A percentile compares a stretch with the other conserved stretches of the same genome.
Evolutionary conservation across 441 rosid species (phyloP).

Genomic region (Mallotus repandus): DNA sequence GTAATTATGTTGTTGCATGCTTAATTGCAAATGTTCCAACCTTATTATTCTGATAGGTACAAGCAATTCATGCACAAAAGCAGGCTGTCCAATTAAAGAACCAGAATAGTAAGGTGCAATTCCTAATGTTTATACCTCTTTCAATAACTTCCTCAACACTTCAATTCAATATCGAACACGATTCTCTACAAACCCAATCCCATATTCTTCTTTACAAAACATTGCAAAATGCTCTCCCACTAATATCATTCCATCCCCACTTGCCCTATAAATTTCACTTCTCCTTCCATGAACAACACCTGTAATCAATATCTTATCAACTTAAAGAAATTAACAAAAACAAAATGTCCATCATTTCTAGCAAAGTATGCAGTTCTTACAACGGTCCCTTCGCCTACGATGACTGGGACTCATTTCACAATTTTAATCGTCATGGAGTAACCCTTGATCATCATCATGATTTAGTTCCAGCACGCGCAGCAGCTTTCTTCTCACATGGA

Average conservation of each 20-base stretch:
- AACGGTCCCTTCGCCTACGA: not conserved
- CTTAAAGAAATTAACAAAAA: no score
- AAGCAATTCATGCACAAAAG: not conserved
- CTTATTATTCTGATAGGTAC: not conserved
- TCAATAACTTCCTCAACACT: not conserved
- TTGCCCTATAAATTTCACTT: not conserved
- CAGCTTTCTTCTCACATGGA: not conserved
- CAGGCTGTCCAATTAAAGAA: not conserved
- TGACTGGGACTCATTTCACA: slow-evolving; percentile 4
- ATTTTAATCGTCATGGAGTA: not conserved
- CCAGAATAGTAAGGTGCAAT: not conserved
- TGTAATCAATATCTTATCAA: no score
- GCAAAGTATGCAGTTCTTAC: not conserved
- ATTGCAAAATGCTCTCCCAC: no score
- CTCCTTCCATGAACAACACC: not conserved
- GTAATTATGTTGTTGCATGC: no score
- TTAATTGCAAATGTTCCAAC: not conserved
- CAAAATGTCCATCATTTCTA: not conserved
- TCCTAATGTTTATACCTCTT: not conserved
- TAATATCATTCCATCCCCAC: no score
- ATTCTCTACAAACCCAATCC: no score
- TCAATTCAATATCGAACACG: not conserved
- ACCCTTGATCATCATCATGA: not conserved
- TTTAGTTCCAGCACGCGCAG: not conserved
- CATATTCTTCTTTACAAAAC: not conserved